These are phyloP conservation scores for Suhomyces bribrorum DNA, from an alignment of 1,139 yeast genomes.

Conservation along the genomic window DNA sequence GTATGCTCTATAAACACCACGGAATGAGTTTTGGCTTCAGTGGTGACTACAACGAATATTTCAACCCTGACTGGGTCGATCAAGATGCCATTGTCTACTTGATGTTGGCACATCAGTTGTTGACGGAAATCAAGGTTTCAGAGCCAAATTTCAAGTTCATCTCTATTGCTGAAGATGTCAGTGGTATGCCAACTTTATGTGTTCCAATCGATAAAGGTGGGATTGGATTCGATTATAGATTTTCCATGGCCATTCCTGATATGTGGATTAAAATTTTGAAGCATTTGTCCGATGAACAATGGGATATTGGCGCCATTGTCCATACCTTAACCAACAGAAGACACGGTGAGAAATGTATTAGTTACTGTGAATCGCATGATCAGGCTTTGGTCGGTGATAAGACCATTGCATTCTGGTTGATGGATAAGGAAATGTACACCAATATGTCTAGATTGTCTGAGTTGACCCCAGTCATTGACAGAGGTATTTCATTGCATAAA, in stretches of 20 bases:
- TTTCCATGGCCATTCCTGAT: slow-evolving; percentile 97
- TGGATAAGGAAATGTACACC: slow-evolving; percentile 98
- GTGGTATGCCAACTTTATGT: slow-evolving; percentile 96
- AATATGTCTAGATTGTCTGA: slow-evolving; percentile 81
- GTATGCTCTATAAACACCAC: slow-evolving; percentile 89
- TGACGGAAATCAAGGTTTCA: slow-evolving; percentile 48
- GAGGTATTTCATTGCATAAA: slow-evolving; percentile 90
- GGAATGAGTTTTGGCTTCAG: slow-evolving; percentile 88
- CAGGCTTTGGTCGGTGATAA: slow-evolving; percentile 98
- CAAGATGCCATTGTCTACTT: slow-evolving; percentile 83
- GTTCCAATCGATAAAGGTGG: slow-evolving; percentile 76
- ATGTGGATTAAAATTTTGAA: slow-evolving; percentile 97
- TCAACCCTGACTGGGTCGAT: slow-evolving; percentile 80
- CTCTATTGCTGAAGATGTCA: slow-evolving; percentile 94
- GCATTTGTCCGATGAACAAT: slow-evolving; percentile 80
- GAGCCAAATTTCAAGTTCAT: slow-evolving; percentile 53
- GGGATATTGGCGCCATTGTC: slow-evolving; percentile 84
- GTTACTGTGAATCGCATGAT: slow-evolving; percentile 95
- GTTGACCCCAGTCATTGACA: slow-evolving; percentile 74
- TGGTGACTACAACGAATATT: slow-evolving; percentile 91
- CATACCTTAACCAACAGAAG: slow-evolving; percentile 87
- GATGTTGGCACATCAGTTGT: slow-evolving; percentile 82
- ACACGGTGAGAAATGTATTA: slow-evolving; percentile 84
- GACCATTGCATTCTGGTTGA: slow-evolving; percentile 94
- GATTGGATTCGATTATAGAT: slow-evolving; percentile 87